Base-by-base conservation (phyloP, 805 yeast genomes). In the Kodamaea hsintzibuensis region DNA sequence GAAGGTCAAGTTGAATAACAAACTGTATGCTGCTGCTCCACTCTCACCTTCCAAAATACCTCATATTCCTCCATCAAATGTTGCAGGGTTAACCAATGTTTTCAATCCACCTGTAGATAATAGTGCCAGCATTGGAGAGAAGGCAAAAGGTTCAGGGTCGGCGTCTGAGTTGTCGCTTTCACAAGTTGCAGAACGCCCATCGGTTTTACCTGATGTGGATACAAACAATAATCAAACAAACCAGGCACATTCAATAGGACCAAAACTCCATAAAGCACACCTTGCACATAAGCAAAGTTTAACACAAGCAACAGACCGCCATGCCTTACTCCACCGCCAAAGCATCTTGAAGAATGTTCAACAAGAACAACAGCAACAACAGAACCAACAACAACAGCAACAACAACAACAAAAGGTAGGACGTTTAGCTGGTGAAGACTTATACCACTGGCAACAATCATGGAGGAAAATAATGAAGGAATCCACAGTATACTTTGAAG, bases 391-490 rank as follows among this genome's bases (percentile, higher is more conserved):
- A 33, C 42, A 42, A 25, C 25, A 22, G 6, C 25, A 22, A 22
- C 25, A 22, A 22, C 25, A 22, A 22, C 25, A 22, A 22, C 25
- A 22, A 22, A 61, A 60, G 43, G 51, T 60, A 7, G 65, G 67
- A 12, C 60, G 79, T 10, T 64, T 76, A 33, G 77, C 74, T 5
- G 83, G 82, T 2, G 77, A 73, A 30, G 78, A 80, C 52, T 64
- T 84, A 49, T 69, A 67, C 50, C 76, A 75, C 56, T 86, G 92
- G 92, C 88, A 85, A 60, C 74, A 72, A 22, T 79, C 81, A 47
- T 86, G 91, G 91, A 75, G 77, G 46, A 74, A 75, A 54, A 83
- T 85, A 56, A 82, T 86, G 84, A 72, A 74, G 51, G 80, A 76
- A 51, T 77, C 87, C 9, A 77, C 78, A 17, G 82, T 85, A 18